These are phyloP conservation scores for Marchantia polymorpha DNA, from an alignment of 225 moss, liverwort and hornwort species.

Conservation along the genomic window DNA sequence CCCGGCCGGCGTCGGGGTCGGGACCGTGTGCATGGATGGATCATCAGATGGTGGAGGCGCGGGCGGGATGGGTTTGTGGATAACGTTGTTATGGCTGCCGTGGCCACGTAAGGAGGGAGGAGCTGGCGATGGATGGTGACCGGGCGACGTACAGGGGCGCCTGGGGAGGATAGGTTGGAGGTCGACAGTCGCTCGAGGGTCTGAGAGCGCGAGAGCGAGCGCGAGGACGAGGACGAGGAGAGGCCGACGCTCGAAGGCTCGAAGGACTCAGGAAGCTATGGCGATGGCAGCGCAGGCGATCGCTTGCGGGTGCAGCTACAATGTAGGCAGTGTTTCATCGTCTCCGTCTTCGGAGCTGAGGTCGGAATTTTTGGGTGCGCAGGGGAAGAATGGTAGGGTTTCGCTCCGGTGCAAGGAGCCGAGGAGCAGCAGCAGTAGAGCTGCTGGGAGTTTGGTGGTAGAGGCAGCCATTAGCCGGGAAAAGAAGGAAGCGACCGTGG, in stretches of 20 bases:
- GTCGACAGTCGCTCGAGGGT: not conserved
- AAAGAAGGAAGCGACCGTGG: constrained; percentile 92
- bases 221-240: not conserved
- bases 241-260: not conserved
- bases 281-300: constrained; percentile 37
- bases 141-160: constrained; percentile 8
- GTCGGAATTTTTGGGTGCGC: constrained; percentile 23
- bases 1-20: too few relatives aligned
- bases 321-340: not conserved
- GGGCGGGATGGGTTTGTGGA: constrained; percentile 16
- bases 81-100: constrained; percentile 8
- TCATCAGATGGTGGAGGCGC: not conserved
- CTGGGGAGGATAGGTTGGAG: not conserved
- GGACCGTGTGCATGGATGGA: too few relatives aligned
- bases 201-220: not conserved
- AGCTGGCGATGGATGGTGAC: too few relatives aligned
- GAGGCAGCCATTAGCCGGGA: constrained; percentile 80
- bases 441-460: constrained; percentile 28
- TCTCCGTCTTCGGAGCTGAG: not conserved
- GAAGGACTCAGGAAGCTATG: constrained; percentile 22
- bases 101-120: constrained; percentile 14
- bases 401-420: constrained; percentile 7
- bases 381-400: constrained; percentile 17
- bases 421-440: not conserved
- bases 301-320: constrained; percentile 25